Conservation (phyloP, 305 asterid species). For the Caryopteris hybrid region DNA sequence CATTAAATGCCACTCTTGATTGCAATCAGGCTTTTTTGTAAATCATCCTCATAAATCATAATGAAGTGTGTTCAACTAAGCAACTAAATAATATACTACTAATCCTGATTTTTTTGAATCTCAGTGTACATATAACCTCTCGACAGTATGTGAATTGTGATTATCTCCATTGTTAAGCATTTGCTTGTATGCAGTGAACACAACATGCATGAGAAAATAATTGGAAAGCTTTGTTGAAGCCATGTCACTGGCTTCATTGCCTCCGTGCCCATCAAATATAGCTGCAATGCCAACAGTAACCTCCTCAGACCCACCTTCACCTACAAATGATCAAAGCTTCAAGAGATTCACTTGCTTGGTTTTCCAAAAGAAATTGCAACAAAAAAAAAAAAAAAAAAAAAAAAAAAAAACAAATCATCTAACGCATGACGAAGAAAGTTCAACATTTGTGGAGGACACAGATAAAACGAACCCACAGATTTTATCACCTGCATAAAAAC, state of each 20-base stretch:
- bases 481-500: not conserved
- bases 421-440: not conserved
- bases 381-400: too few relatives aligned
- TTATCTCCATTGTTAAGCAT: constrained; percentile 24
- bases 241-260: constrained; percentile 69
- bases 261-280: constrained; percentile 85
- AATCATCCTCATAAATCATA: not conserved
- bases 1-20: not conserved
- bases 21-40: not conserved
- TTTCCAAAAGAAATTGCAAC: not conserved
- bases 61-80: not conserved
- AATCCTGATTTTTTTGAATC: not conserved
- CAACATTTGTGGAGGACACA: not conserved
- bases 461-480: not conserved
- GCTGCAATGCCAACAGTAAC: constrained; percentile 52
- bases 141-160: constrained; percentile 15
- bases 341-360: not conserved
- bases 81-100: not conserved
- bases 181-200: constrained; percentile 39
- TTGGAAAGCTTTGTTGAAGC: constrained; percentile 50
- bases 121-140: constrained; percentile 24
- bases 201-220: constrained; percentile 47
- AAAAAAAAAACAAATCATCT: not conserved
- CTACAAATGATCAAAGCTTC: constrained; percentile 29
- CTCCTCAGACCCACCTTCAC: constrained; percentile 30